Base-by-base conservation (phyloP, 345 rosid genomes). In the Hypericum androsaemum region DNA sequence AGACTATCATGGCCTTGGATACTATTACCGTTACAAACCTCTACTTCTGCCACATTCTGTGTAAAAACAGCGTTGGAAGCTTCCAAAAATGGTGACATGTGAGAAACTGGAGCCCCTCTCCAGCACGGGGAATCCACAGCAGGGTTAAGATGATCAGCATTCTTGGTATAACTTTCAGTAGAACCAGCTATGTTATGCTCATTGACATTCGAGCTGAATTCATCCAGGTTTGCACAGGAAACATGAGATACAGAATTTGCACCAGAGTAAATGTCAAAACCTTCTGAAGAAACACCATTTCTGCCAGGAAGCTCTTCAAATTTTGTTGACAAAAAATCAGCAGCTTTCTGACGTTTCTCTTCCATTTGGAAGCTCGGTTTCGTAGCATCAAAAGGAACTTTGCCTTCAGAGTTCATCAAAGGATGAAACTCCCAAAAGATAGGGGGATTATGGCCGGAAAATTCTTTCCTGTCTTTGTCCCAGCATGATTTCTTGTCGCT, bases 81-180 rank as follows among this genome's bases (percentile, higher is more conserved):
- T 65, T 69, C 67, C 52, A 22, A 22, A 22, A 55, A 63, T 44
- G 67, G 61, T 47, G 70, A 62, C 56, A 49, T 57, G 60, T 53
- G 70, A 49, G 75, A 63, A 57, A 61, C 58, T 2, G 64, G 63
- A 58, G 77, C 82, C 60, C 77, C 82, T 66, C 50, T 77, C 71
- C 74, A 80, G 76, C 80, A 78, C 15, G 79, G 82, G 35, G 84
- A 78, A 62, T 67, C 92, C 72, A 64, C 73, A 50, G 71, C 59
- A 64, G 43, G 77, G 59, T 53, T 48, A 60, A 40, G 57, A 62
- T 68, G 64, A 72, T 77, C 82, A 8, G 70, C 48, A 64, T 48
- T 63, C 39, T 82, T 78, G 6, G 70, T 63, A 53, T 65, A 46
- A 55, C 64, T 71, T 50, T 77, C 78, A 47, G 53, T 35, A 61